A percentile compares a stretch with the other conserved stretches of the same genome.
Evolutionary conservation across 2,329 filamentous ascomycete genomes (phyloP).

Genomic region (Plectosphaerella cucumerina): DNA sequence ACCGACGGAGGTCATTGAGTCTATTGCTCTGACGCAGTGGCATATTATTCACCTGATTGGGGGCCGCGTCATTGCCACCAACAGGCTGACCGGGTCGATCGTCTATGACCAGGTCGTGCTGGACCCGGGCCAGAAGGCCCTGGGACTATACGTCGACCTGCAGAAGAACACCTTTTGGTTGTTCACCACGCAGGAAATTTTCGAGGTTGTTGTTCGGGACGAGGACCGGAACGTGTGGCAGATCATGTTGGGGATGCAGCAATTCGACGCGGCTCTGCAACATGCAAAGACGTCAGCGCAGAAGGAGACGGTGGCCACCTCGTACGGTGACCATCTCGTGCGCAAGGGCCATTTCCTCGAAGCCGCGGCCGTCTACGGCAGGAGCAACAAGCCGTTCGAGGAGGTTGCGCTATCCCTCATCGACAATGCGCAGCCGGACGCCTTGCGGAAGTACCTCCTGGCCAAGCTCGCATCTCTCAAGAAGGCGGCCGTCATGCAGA

Average conservation of each 20-base stretch:
- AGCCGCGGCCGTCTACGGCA: slow-evolving; percentile 85
- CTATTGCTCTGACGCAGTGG: slow-evolving; percentile 87
- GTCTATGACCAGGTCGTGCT: slow-evolving; percentile 87
- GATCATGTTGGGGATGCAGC: slow-evolving; percentile 80
- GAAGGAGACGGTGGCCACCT: slow-evolving; percentile 86
- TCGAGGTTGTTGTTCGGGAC: slow-evolving; percentile 85
- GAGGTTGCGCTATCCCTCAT: slow-evolving; percentile 91
- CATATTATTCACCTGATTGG: slow-evolving; percentile 84
- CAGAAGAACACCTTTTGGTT: slow-evolving; percentile 98
- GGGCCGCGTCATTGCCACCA: slow-evolving; percentile 76
- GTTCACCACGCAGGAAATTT: slow-evolving; percentile 86
- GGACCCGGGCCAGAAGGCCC: slow-evolving; percentile 69
- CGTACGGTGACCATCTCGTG: slow-evolving; percentile 84
- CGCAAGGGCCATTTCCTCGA: slow-evolving; percentile 78
- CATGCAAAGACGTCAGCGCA: slow-evolving; percentile 78
- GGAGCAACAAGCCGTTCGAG: slow-evolving; percentile 95
- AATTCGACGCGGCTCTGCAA: slow-evolving; percentile 83
- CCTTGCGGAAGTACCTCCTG: slow-evolving; percentile 81
- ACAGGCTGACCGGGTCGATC: slow-evolving; percentile 78
- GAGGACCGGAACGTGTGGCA: slow-evolving; percentile 94
- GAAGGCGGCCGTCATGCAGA: slow-evolving; percentile 83
- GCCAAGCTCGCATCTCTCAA: slow-evolving; percentile 80
- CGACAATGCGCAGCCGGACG: slow-evolving; percentile 85
- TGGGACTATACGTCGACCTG: slow-evolving; percentile 84
- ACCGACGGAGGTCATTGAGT: slow-evolving; percentile 66